Conservation (phyloP, 2,329 filamentous ascomycete genomes). For the Fusarium burgessii region DNA sequence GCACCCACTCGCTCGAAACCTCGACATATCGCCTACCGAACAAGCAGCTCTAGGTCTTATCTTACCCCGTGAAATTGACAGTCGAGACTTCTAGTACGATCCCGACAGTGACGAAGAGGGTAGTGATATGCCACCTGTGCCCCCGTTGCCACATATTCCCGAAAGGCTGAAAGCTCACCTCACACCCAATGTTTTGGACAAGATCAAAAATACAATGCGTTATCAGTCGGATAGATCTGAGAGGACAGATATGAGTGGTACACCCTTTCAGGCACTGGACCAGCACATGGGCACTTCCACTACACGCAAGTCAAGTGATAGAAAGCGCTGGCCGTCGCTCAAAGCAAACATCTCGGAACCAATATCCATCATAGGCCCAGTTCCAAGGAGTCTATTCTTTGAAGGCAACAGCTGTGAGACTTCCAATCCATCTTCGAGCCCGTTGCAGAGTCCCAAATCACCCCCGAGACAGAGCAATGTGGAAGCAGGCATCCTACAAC, state of each 20-base stretch:
- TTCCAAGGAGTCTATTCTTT: not conserved
- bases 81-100: conserved; percentile 54
- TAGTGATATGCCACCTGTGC: conserved; percentile 42
- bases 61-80: conserved; percentile 50
- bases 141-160: conserved; percentile 50
- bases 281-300: not conserved
- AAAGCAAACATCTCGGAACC: conserved; percentile 46
- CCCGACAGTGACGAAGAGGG: conserved; percentile 52
- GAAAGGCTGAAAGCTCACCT: conserved; percentile 43
- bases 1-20: conserved; percentile 52
- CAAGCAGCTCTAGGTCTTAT: conserved; percentile 51
- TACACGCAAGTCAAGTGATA: conserved; percentile 11
- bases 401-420: conserved; percentile 3
- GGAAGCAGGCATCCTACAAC: not conserved
- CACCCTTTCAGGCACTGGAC: not conserved
- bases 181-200: conserved; percentile 46
- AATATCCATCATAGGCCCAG: conserved; percentile 16
- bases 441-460: not conserved
- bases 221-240: conserved; percentile 37
- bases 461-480: not conserved
- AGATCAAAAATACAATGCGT: conserved; percentile 46
- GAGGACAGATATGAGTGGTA: conserved; percentile 4
- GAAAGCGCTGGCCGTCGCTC: conserved; percentile 26
- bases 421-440: not conserved
- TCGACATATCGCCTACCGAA: conserved; percentile 46